Base-by-base conservation (phyloP, 2,329 filamentous ascomycete genomes). In the Pseudodiploospora longispora region DNA sequence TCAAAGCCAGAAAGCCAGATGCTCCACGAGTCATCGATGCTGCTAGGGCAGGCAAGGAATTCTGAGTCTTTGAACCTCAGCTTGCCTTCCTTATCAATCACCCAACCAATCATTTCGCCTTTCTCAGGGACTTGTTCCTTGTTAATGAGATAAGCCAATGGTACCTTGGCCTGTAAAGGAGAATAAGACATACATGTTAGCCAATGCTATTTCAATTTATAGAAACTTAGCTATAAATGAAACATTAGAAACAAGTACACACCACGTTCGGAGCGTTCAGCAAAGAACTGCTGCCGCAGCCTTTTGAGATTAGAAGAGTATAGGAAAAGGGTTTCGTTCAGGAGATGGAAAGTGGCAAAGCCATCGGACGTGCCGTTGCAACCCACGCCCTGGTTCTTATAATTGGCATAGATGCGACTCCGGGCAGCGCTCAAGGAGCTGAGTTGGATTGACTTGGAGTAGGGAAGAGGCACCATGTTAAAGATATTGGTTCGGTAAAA, bases 181-280 rank as follows among this genome's bases (percentile, higher is more conserved):
- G 39, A 10, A 29, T 8, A 27, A 42, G 5, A 29, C 5, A 12
- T 31, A 35, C 50, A 30, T 48, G 50, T 35, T 45, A 28, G 32
- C 3, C 19, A 19, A 1, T 35, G 8, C 10, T 31, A 45, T 19
- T 19, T 19, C 12, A 8, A 33, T 36, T 28, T 30, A 42, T 35
- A 46, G 43, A n/a, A 30, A 27, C 27, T 6, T 10, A 9, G 32
- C 9, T 27, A 19, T 36, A 4, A 7, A 12, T 7, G 29, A 10
- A 4, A 2, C 32, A 2, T 6, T 19, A 10, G 31, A 10, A 41
- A 6, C 3, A 42, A 68, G 36, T 70, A 70, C 74, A 76, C 75
- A 79, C 78, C 19, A 19, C 19, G 19, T 54, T 74, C 76, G 38
- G 73, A 77, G 37, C 72, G 70, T 58, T 82, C 76, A 35, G 71